Base-by-base conservation (phyloP, 2,329 filamentous ascomycete genomes). In the Dryadomyces quercivorus region DNA sequence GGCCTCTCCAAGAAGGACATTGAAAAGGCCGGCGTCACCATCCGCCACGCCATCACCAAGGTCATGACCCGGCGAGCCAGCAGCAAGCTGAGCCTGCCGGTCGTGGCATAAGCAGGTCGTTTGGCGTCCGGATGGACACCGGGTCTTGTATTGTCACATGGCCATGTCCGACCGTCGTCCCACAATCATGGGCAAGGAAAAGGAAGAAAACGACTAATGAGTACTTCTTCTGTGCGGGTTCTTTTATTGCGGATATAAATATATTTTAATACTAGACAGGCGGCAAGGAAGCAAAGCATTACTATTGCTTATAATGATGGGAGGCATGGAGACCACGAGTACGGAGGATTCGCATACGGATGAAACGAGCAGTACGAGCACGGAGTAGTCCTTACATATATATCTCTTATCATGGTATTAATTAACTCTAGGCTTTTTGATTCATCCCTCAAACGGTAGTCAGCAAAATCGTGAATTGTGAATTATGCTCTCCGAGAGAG, bases 41-140 rank as follows among this genome's bases (percentile, higher is more conserved):
- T 98, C 61, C 78, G 92, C 57, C 91, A 96, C 70, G 92, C 93
- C 15, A 88, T 97, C 61, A 95, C 91, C 52, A 96, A 95, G 72
- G 82, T 97, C 58, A 82, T 98, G 77, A 81, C 78, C 20, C 74
- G 79, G 58, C 84, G 82, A 67, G 54, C 61, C 61, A 53, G 60
- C 65, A 53, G 64, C 64, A 56, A 61, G 54, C 55, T 60, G 8
- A 51, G 58, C 13, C 53, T 61, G n/a, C 59, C 59, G 7, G 18
- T 50, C 2, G 53, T 55, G n/a, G 56, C 59, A 16, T 60, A 51
- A 51, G 26, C 22, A 20, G 16, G 3, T 5, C 18, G n/a, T n/a
- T n/a, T n/a, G n/a, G n/a, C n/a, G n/a, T n/a, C n/a, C n/a, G n/a
- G n/a, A n/a, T n/a, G n/a, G n/a, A n/a, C n/a, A n/a, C n/a, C n/a